Conservation (phyloP, 306 rosid species). For the Cicer chorassanicum region DNA sequence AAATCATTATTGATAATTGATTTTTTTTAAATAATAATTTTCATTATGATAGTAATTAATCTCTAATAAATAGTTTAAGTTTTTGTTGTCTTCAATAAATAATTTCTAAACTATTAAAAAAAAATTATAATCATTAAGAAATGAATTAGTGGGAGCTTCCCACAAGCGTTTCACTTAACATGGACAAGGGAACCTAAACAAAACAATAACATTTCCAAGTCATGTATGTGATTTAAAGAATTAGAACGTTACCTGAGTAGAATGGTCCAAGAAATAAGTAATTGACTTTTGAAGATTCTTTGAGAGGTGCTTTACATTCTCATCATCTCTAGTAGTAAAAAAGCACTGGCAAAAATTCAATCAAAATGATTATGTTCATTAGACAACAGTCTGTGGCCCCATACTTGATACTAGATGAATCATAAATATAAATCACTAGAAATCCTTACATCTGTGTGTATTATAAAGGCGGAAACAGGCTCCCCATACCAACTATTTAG, state of each 20-base stretch:
- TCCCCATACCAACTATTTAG: conserved; percentile 83
- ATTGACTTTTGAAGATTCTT: conserved; percentile 68
- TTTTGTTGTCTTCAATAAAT: no score
- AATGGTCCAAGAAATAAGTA: conserved; percentile 59
- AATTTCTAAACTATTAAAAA: no score
- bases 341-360: conserved; percentile 55
- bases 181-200: not conserved
- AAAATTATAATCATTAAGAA: no score
- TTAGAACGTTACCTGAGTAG: conserved; percentile 57
- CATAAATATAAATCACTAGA: conserved; percentile 12
- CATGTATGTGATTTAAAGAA: conserved; percentile 3
- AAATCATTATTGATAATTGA: no score
- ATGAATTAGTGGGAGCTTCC: not conserved
- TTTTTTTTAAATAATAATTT: no score
- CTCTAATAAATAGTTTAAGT: no score
- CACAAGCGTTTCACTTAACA: not conserved
- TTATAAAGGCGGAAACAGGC: conserved; percentile 69
- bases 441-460: conserved; percentile 63
- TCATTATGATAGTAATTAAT: no score
- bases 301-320: conserved; percentile 59
- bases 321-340: conserved; percentile 59
- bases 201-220: no score
- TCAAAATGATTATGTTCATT: not conserved
- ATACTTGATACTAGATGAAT: not conserved
- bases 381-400: conserved; percentile 13